Percentiles rank a stretch among this genome's conserved stretches.
Conservation (phyloP, 345 rosid genomes). For the Citrus medica region DNA sequence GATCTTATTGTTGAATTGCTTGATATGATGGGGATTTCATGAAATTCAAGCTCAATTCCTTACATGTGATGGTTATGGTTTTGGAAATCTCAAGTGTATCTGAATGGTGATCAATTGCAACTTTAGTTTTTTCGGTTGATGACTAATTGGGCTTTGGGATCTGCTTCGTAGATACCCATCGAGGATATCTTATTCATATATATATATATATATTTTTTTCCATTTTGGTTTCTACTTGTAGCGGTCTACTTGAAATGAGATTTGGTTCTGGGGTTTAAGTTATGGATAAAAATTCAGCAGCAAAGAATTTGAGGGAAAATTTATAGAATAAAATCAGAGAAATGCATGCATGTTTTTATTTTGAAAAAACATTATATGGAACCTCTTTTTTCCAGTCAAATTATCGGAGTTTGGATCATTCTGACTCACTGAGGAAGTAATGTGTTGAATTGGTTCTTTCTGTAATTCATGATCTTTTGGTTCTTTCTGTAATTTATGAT, state of each 20-base stretch:
- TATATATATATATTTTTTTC: neutral
- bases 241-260: neutral
- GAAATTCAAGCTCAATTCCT: neutral
- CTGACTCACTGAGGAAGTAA: neutral
- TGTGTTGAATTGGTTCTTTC: neutral
- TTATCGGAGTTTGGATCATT: neutral
- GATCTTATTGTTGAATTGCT: neutral
- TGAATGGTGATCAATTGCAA: neutral
- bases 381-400: neutral
- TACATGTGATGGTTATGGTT: neutral
- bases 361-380: neutral
- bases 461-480: neutral
- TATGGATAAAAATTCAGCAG: conserved; percentile 2
- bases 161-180: neutral
- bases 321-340: neutral
- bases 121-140: neutral
- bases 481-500: neutral
- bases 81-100: neutral
- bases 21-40: neutral
- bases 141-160: conserved; percentile 19
- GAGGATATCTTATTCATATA: neutral
- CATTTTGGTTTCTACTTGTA: neutral
- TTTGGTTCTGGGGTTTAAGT: conserved; percentile 1
- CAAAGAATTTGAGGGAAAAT: conserved; percentile 4
- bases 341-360: neutral